Evolutionary conservation across 257 asterid species (phyloP), one percentile per base, ranked within the genome.

Genomic region (Capsicum chinense): DNA sequence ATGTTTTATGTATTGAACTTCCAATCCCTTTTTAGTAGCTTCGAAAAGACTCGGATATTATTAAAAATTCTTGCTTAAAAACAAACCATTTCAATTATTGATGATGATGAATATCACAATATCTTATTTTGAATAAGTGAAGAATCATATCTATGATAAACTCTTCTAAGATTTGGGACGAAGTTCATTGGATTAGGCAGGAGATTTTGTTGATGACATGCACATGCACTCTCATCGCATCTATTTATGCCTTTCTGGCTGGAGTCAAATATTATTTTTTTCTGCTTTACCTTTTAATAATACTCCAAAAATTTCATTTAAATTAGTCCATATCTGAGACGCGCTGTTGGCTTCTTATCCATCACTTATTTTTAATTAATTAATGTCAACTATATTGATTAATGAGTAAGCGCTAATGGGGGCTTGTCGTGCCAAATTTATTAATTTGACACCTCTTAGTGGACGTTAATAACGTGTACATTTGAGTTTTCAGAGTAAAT

Each of bases 131-230:
- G 64, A 56, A 76, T 52, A 76, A 76, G 48, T 26, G 48, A 76
- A 54, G 26, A 54, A 71, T 71, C 79, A 44, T 71, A 71, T 78
- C 81, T 78, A 54, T 78, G 81, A 26, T 33, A 17, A 26, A 54
- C 62, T 21, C 64, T 64, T 26, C 26, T 50, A 76, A 78, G 81
- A 78, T 78, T 78, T 50, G 39, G 58, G 42, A 73, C 59, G 11
- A 13, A 47, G 15, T 73, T 73, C 59, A 47, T 19, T 33, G 73
- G 73, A 66, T 66, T 47, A 48, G 12, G 9, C 57, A 2, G n/a
- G n/a, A 47, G 56, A 47, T 47, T 47, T n/a, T 47, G 39, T 73
- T 73, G 42, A 73, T 54, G 13, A 44, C 48, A 44, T 54, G 26
- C 58, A 44, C 48, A 44, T 54, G 26, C 58, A 52, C 19, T 76